These are phyloP conservation scores for Mortierella claussenii DNA, from an alignment of 192 early-diverging fungal species.

Conservation along the genomic window DNA sequence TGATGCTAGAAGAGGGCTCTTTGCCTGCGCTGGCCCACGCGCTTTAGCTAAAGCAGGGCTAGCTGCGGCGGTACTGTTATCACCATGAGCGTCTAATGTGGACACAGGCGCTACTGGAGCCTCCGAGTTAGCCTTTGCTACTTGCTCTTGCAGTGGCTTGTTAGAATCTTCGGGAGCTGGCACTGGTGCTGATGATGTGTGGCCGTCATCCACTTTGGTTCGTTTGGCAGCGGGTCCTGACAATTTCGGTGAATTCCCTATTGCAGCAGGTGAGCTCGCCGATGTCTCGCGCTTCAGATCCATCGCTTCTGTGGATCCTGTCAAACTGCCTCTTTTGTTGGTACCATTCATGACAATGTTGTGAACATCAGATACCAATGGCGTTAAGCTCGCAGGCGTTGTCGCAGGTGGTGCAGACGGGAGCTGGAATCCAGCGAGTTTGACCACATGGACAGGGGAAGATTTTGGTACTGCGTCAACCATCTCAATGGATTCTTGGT, in stretches of 20 bases:
- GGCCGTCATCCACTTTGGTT: constrained; percentile 27
- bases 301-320: constrained; percentile 1
- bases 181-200: constrained; percentile 1
- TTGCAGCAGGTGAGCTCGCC: constrained; percentile 37
- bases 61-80: background rate
- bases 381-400: constrained; percentile 1
- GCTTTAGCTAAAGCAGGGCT: background rate
- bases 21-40: background rate
- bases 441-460: constrained; percentile 49
- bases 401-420: constrained; percentile 27
- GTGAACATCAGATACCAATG: constrained; percentile 9
- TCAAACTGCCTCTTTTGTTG: constrained; percentile 13
- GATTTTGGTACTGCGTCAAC: constrained; percentile 38
- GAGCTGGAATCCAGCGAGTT: constrained; percentile 62
- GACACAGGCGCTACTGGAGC: background rate
- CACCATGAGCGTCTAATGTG: background rate
- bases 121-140: background rate
- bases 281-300: constrained; percentile 47
- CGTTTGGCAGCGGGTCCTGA: constrained; percentile 33
- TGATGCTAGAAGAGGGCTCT: background rate
- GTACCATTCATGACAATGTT: background rate
- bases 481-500: constrained; percentile 35
- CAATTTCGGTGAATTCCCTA: constrained; percentile 35
- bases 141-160: constrained; percentile 13
- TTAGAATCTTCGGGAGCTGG: constrained; percentile 3